Conservation (phyloP, 2,329 filamentous ascomycete genomes). For the Colletotrichum godetiae region DNA sequence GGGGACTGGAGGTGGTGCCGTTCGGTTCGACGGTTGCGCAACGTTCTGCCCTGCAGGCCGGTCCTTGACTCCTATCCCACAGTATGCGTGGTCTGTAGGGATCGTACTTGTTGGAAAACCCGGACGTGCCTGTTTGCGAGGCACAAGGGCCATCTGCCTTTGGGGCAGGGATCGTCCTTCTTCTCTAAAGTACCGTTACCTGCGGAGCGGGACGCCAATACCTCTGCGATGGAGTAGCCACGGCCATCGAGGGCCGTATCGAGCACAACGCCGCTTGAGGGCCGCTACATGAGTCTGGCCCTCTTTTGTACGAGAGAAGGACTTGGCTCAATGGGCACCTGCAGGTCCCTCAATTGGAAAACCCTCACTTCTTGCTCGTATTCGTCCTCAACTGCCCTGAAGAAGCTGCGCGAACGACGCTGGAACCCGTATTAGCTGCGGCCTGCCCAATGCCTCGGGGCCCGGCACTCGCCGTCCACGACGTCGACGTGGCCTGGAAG, state of each 20-base stretch:
- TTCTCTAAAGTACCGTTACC: conserved; percentile 20
- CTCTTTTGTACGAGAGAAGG: conserved; percentile 13
- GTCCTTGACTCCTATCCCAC: neutral
- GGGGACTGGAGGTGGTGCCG: neutral
- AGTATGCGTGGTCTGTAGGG: conserved; percentile 30
- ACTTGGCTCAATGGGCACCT: conserved; percentile 27
- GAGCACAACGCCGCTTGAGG: neutral
- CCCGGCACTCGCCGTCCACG: conserved; percentile 9
- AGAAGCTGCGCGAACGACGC: conserved; percentile 12
- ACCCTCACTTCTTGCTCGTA: conserved; percentile 19
- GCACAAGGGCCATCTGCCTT: neutral
- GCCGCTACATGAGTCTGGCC: neutral
- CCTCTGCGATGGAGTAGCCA: neutral
- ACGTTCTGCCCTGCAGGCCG: neutral
- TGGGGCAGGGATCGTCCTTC: conserved; percentile 20
- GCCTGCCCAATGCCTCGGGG: conserved; percentile 16
- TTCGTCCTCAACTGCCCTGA: conserved; percentile 17
- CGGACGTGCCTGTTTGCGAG: conserved; percentile 20
- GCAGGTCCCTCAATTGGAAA: conserved; percentile 25
- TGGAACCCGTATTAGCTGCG: conserved; percentile 21
- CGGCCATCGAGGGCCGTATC: conserved; percentile 9
- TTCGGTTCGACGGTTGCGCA: neutral
- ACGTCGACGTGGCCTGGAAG: neutral
- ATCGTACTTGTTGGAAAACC: conserved; percentile 26
- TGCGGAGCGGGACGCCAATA: conserved; percentile 20